Evolutionary conservation across 768 basidiomycete genomes (phyloP), one percentile per base, ranked within the genome.

Genomic region (Macrolepiota albuminosa): DNA sequence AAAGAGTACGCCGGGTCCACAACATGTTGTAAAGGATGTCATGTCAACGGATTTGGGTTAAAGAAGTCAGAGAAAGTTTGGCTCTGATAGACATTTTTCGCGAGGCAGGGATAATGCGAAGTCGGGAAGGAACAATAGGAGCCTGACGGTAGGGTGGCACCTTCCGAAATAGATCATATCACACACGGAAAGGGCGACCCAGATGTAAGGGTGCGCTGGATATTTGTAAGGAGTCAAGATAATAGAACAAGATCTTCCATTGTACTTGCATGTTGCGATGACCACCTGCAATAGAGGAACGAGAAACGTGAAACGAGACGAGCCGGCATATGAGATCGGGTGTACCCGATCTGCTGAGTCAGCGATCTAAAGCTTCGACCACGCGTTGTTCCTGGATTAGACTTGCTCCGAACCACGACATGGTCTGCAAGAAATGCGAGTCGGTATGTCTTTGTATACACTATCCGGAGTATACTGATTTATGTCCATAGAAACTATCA

Each of bases 401-500:
- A 13, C 53, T 67, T 54, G 51, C 60, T 64, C 66, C 56, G 55
- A 63, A 61, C 61, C 52, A 66, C 65, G 58, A 70, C 74, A 93
- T 93, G 91, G 91, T 93, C 64, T 93, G 91, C 78, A 86, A 82
- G 74, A 93, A 91, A 80, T 93, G 91, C 73, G 89, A 91, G 76
- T 78, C 81, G 73, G 91, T 84, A 60, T 45, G 80, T 71, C 54
- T 60, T 65, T 60, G 46, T 62, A 61, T 64, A 59, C 34, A 49
- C 51, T 54, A 43, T 45, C 59, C 49, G 56, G 45, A 57, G 52
- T 33, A 48, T 43, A 26, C 59, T 62, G 2, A 48, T n/a, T 10
- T 42, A 55, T 71, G 64, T 67, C 67, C 69, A 70, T 71, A 94
- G 91, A 94, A 94, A 92, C 83, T 92, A 57, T 93, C 91, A 59